A percentile compares a stretch with the other conserved stretches of the same genome.
Conservation (phyloP, 306 rosid species). For the Casuarina cunninghamiana region DNA sequence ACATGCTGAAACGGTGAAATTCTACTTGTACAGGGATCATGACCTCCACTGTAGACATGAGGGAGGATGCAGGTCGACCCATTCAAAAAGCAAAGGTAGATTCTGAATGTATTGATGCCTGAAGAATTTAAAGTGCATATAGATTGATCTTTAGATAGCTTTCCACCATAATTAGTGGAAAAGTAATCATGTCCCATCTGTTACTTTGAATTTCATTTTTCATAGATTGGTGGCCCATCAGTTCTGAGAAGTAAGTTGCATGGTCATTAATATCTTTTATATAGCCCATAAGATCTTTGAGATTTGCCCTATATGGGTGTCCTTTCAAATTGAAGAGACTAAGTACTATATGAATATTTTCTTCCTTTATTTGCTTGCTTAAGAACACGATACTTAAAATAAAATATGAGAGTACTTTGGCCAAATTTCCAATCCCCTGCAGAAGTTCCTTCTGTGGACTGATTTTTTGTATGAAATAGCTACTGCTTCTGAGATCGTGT, state of each 20-base stretch:
- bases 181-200: not conserved
- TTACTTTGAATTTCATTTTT: not conserved
- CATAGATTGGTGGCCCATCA: not conserved
- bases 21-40: conserved; percentile 43
- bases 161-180: not conserved
- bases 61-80: conserved; percentile 66
- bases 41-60: conserved; percentile 70
- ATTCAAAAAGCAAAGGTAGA: conserved; percentile 79
- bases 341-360: not conserved
- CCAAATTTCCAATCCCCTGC: not conserved
- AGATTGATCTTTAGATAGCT: not conserved
- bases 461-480: not conserved
- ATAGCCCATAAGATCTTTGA: not conserved
- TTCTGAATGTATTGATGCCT: not conserved
- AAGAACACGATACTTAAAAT: not conserved
- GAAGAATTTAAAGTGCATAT: not conserved
- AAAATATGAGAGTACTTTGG: not conserved
- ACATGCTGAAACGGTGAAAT: not conserved
- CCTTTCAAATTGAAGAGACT: not conserved
- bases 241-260: not conserved
- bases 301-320: not conserved
- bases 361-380: not conserved
- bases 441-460: no score
- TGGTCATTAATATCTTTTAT: not conserved
- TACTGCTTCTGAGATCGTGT: not conserved